Evolutionary conservation across 306 rosid species (phyloP).

Genomic region (Acacia crassicarpa): DNA sequence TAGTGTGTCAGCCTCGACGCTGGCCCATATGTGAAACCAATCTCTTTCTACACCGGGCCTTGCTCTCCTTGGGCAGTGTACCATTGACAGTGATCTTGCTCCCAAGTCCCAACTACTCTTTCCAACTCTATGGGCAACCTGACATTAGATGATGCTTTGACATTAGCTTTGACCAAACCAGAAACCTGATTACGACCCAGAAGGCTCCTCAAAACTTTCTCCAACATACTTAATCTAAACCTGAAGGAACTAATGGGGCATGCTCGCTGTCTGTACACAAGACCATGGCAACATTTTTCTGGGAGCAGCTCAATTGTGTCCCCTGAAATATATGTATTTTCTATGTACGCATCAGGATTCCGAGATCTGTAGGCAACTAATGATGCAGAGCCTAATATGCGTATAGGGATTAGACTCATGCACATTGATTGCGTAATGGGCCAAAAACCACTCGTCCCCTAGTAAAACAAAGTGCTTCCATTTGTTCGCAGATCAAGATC

Average conservation of each 20-base stretch:
- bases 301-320: conserved; percentile 75
- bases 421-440: conserved; percentile 60
- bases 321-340: conserved; percentile 46
- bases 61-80: conserved; percentile 59
- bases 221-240: conserved; percentile 49
- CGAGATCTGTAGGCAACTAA: conserved; percentile 66
- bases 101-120: conserved; percentile 36
- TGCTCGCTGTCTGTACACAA: conserved; percentile 32
- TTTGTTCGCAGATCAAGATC: conserved; percentile 47
- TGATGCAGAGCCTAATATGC: conserved; percentile 59
- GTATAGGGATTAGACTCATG: conserved; percentile 63
- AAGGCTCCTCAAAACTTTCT: conserved; percentile 59
- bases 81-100: conserved; percentile 15
- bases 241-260: conserved; percentile 63
- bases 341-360: conserved; percentile 48
- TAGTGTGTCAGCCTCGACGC: conserved; percentile 42
- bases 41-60: conserved; percentile 46
- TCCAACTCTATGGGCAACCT: conserved; percentile 61
- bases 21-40: conserved; percentile 51
- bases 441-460: conserved; percentile 43
- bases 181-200: conserved; percentile 34
- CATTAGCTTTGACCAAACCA: conserved; percentile 64
- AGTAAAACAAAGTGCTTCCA: conserved; percentile 35
- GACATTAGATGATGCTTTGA: conserved; percentile 58
- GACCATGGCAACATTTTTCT: conserved; percentile 67